phyloP scores from a whole-genome alignment of 2,329 filamentous ascomycete genomes.

The Rhynchosporium graminicola region DNA sequence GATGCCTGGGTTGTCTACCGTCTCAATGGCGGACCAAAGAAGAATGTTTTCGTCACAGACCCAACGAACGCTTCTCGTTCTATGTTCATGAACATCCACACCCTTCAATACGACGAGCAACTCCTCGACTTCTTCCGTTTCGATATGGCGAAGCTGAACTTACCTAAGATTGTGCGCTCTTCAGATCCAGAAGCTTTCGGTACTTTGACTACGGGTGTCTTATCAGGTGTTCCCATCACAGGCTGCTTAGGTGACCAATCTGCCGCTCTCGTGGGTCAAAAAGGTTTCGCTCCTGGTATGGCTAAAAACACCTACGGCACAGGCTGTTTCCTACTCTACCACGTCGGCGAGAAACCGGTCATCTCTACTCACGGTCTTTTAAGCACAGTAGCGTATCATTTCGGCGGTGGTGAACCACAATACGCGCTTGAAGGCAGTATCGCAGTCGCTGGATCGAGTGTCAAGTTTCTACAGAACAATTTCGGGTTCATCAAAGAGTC shows the following conservation, averaged over 20 bases:
- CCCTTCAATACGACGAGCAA: slow-evolving; percentile 70
- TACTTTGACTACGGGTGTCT: slow-evolving; percentile 56
- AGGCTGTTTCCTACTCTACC: slow-evolving; percentile 82
- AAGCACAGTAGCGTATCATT: slow-evolving; percentile 76
- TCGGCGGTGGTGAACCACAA: slow-evolving; percentile 66
- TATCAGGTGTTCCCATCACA: slow-evolving; percentile 70
- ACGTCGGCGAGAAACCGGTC: slow-evolving; percentile 77
- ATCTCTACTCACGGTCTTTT: slow-evolving; percentile 76
- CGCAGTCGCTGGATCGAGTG: slow-evolving; percentile 73
- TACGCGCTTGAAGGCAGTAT: slow-evolving; percentile 79
- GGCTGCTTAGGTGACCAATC: slow-evolving; percentile 83
- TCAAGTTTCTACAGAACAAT: slow-evolving; percentile 71
- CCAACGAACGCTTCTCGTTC: slow-evolving; percentile 79
- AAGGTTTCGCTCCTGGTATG: slow-evolving; percentile 71
- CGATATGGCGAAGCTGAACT: slow-evolving; percentile 65
- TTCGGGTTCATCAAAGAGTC: slow-evolving; percentile 62
- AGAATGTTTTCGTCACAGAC: slow-evolving; percentile 72
- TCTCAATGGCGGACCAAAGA: slow-evolving; percentile 70
- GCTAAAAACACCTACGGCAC: slow-evolving; percentile 89
- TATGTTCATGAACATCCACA: slow-evolving; percentile 85
- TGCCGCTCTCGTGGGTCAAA: slow-evolving; percentile 77
- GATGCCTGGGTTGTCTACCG: slow-evolving; percentile 81
- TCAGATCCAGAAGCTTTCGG: slow-evolving; percentile 71
- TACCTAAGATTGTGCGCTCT: slow-evolving; percentile 76
- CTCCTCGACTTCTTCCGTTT: slow-evolving; percentile 75